Evolutionary conservation across 805 yeast species (phyloP).

Genomic region (Candida khao-thaluensis): DNA sequence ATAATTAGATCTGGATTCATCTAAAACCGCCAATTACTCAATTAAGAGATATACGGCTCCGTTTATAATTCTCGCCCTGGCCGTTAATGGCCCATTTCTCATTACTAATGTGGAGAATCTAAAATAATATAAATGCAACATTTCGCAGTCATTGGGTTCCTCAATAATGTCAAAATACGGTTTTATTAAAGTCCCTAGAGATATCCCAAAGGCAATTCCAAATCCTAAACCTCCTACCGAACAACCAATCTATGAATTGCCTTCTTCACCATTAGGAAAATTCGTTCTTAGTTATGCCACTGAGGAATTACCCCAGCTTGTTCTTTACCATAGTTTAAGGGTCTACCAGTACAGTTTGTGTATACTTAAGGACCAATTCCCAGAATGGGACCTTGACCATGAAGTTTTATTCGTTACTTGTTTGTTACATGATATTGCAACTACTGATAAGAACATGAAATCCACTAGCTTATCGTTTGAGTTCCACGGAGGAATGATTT

Average conservation of each 20-base stretch:
- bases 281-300: constrained; percentile 23
- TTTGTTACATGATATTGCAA: constrained; percentile 35
- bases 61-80: too few relatives aligned
- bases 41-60: too few relatives aligned
- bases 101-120: too few relatives aligned
- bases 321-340: constrained; percentile 30
- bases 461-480: constrained; percentile 36
- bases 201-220: constrained; percentile 24
- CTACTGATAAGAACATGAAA: constrained; percentile 31
- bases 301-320: constrained; percentile 21
- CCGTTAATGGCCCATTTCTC: too few relatives aligned
- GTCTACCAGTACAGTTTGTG: constrained; percentile 30
- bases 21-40: too few relatives aligned
- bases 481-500: constrained; percentile 31
- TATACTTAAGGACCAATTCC: constrained; percentile 31
- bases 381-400: constrained; percentile 28
- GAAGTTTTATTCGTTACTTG: constrained; percentile 30
- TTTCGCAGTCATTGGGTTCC: constrained; percentile 1
- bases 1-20: too few relatives aligned
- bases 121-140: too few relatives aligned
- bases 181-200: constrained; percentile 29
- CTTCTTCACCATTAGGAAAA: constrained; percentile 19
- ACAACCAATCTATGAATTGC: constrained; percentile 20
- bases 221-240: constrained; percentile 24
- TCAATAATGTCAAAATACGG: constrained; percentile 35